Evolutionary conservation across 257 asterid species (phyloP), one percentile per base, ranked within the genome.

Genomic region (Haberlea rhodopensis): DNA sequence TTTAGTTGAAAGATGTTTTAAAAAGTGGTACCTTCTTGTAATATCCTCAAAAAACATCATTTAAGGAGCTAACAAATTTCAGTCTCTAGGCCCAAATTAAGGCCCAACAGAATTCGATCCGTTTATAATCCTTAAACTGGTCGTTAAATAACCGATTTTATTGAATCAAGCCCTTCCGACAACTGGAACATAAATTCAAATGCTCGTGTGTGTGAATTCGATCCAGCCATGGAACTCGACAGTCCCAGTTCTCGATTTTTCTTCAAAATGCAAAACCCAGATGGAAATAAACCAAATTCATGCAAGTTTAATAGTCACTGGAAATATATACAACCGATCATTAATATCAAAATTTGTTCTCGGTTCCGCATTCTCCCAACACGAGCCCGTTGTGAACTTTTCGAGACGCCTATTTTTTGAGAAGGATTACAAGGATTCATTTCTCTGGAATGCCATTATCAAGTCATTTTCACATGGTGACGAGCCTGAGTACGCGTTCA

Each of bases 361-460:
- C 67, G 73, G 70, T 13, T 77, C 82, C 66, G 75, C 78, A 7
- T 80, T 78, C 22, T 79, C 90, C 40, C 77, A 68, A 11, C 75
- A 81, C 66, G 71, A 63, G 45, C 79, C 86, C 37, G 68, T 68
- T 2, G 52, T 77, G 9, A 70, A 81, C 8, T 87, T 90, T 27
- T 90, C 94, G 1, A 82, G 90, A 15, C 49, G 68, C 45, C 78
- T 87, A 29, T 81, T 82, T 72, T 81, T 81, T 45, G 63, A 67
- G 2, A 67, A 46, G 16, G 61, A 70, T 22, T 73, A 52, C 72
- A 13, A 43, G 28, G 95, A 88, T 74, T 78, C 91, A 0, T 88
- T 88, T 63, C 57, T 88, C 11, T 90, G 97, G 97, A 90, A 90
- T 56, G 83, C 82, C 3, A 63, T 85, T 11, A 78, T 86, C 71